Percentiles rank a stretch among this genome's conserved stretches.
These are phyloP conservation scores for Termitomyces sp. DNA, from an alignment of 768 basidiomycete genomes.

Conservation along the genomic window DNA sequence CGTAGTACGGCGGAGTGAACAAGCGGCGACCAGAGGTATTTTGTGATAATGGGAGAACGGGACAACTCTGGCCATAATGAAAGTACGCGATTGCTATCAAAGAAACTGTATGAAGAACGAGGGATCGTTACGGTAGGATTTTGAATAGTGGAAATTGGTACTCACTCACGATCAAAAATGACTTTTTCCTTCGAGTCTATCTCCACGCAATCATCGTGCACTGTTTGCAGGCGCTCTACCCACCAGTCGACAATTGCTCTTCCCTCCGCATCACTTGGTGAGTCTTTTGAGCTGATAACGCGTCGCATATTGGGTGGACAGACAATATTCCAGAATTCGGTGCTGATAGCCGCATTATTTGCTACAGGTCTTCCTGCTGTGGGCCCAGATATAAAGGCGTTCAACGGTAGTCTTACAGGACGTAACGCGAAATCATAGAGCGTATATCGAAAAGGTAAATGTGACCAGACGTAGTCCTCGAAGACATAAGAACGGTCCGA, in stretches of 20 bases:
- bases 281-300: conserved; percentile 27
- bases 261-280: conserved; percentile 34
- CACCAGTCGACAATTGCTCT: conserved; percentile 44
- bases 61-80: conserved; percentile 39
- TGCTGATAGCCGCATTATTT: conserved; percentile 33
- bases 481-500: conserved; percentile 55
- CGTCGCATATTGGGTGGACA: conserved; percentile 35
- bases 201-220: conserved; percentile 37
- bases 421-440: conserved; percentile 49
- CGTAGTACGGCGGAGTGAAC: conserved; percentile 46
- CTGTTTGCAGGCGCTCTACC: conserved; percentile 29
- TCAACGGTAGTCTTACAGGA: conserved; percentile 47
- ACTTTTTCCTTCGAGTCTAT: conserved; percentile 32
- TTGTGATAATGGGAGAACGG: conserved; percentile 40
- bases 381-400: conserved; percentile 54
- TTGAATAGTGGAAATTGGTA: neutral
- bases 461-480: conserved; percentile 60
- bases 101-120: conserved; percentile 47
- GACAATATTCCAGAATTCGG: conserved; percentile 41
- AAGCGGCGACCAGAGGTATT: conserved; percentile 60
- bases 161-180: conserved; percentile 48
- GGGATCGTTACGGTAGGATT: conserved; percentile 18
- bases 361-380: conserved; percentile 42
- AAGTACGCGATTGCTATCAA: conserved; percentile 38
- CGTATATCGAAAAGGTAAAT: conserved; percentile 45